phyloP scores from a whole-genome alignment of 2,329 filamentous ascomycete genomes.

The Myotisia sp. region DNA sequence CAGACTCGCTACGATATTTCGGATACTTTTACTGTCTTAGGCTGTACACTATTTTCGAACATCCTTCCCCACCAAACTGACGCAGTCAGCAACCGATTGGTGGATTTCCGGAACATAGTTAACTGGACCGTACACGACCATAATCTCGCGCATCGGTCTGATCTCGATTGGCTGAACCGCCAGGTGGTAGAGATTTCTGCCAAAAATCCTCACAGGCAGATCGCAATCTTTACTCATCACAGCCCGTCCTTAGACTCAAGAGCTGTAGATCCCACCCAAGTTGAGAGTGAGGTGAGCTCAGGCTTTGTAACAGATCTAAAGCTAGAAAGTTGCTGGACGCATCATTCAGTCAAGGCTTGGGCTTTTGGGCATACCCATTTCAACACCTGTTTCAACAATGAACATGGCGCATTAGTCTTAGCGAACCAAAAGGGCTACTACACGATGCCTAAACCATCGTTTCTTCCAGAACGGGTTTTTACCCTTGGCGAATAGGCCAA shows the following conservation, averaged over 20 bases:
- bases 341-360: slow-evolving; percentile 24
- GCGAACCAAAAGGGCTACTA: slow-evolving; percentile 28
- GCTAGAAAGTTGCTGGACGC: slow-evolving; percentile 23
- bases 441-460: slow-evolving; percentile 20
- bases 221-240: slow-evolving; percentile 21
- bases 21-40: slow-evolving; percentile 23
- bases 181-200: slow-evolving; percentile 14
- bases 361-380: slow-evolving; percentile 34
- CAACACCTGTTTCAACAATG: slow-evolving; percentile 24
- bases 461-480: slow-evolving; percentile 15
- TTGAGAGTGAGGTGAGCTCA: slow-evolving; percentile 14
- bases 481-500: slow-evolving; percentile 5
- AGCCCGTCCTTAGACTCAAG: slow-evolving; percentile 14
- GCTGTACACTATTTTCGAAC: slow-evolving; percentile 37
- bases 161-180: slow-evolving; percentile 21
- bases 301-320: slow-evolving; percentile 29
- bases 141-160: slow-evolving; percentile 15
- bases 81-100: slow-evolving; percentile 27
- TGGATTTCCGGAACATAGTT: slow-evolving; percentile 34
- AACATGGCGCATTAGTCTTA: slow-evolving; percentile 16
- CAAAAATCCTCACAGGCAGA: slow-evolving; percentile 15
- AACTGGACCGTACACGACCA: slow-evolving; percentile 17
- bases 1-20: slow-evolving; percentile 22
- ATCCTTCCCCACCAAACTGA: slow-evolving; percentile 24
- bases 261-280: slow-evolving; percentile 16